Evolutionary conservation across 352 stramenopile genomes (phyloP).

Genomic region (Globisporangium paroecandrum): DNA sequence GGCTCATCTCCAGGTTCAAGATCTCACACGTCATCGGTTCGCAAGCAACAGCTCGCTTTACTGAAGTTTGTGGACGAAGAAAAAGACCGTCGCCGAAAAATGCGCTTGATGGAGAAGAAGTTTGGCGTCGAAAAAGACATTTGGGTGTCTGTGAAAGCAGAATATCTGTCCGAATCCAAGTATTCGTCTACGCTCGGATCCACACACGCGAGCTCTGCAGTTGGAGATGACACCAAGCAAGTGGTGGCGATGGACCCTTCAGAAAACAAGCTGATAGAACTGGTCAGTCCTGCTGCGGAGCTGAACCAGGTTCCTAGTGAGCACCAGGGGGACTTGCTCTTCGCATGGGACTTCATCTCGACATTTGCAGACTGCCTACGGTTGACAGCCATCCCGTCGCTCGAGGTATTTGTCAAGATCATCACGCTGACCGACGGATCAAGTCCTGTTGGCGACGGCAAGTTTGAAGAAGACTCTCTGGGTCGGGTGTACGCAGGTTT

Average conservation of each 20-base stretch:
- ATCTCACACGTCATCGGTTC: conserved; percentile 17
- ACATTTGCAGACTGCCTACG: conserved; percentile 68
- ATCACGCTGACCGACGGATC: conserved; percentile 42
- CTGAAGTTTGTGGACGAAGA: conserved; percentile 74
- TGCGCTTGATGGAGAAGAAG: conserved; percentile 55
- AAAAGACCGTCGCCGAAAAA: conserved; percentile 49
- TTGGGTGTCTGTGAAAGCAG: conserved; percentile 51
- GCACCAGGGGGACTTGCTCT: conserved; percentile 55
- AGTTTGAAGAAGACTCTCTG: conserved; percentile 51
- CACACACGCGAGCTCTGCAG: neutral
- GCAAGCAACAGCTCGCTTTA: conserved; percentile 54
- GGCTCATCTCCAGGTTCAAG: conserved; percentile 4
- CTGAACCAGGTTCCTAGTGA: conserved; percentile 39
- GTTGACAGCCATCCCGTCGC: conserved; percentile 43
- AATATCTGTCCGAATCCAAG: conserved; percentile 24
- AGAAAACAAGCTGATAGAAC: conserved; percentile 13
- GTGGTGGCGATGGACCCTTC: neutral
- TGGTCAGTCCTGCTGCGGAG: conserved; percentile 32
- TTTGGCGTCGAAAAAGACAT: conserved; percentile 44
- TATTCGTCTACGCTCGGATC: neutral
- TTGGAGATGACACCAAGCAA: conserved; percentile 1
- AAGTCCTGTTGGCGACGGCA: conserved; percentile 43
- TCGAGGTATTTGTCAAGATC: conserved; percentile 50
- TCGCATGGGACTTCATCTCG: conserved; percentile 74
- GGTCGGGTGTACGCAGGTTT: conserved; percentile 42